These are phyloP conservation scores for Penicillium sp. DNA, from an alignment of 2,329 filamentous ascomycete genomes.

Conservation along the genomic window DNA sequence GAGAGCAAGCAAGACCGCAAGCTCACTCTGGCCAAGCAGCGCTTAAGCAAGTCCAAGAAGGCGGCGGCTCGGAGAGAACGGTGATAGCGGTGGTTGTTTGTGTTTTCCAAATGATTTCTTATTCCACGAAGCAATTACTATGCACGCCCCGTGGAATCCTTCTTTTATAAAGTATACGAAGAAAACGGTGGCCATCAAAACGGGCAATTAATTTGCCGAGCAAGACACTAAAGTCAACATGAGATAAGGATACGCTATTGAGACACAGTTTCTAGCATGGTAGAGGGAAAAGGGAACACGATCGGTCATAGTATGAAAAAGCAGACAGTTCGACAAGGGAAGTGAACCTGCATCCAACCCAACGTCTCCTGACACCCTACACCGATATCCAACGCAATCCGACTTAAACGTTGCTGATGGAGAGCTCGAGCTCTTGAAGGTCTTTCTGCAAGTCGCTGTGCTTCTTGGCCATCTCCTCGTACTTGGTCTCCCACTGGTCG, in stretches of 20 bases:
- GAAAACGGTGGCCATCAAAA: slow-evolving; percentile 9
- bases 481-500: slow-evolving; percentile 95
- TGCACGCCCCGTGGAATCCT: not conserved
- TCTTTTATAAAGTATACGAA: slow-evolving; percentile 7
- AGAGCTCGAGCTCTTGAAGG: slow-evolving; percentile 80
- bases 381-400: slow-evolving; percentile 28
- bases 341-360: slow-evolving; percentile 25
- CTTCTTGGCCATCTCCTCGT: slow-evolving; percentile 95
- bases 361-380: slow-evolving; percentile 28
- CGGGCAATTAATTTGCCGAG: slow-evolving; percentile 15
- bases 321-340: slow-evolving; percentile 23
- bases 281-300: slow-evolving; percentile 21
- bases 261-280: slow-evolving; percentile 16
- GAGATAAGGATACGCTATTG: slow-evolving; percentile 15
- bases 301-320: slow-evolving; percentile 27
- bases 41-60: slow-evolving; percentile 64
- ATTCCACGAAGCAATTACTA: slow-evolving; percentile 12
- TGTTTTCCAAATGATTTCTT: slow-evolving; percentile 3
- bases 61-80: slow-evolving; percentile 53
- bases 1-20: slow-evolving; percentile 81
- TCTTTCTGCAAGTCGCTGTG: slow-evolving; percentile 80
- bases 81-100: slow-evolving; percentile 20
- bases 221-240: slow-evolving; percentile 16
- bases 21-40: slow-evolving; percentile 57
- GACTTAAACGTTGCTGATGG: slow-evolving; percentile 86